Evolutionary conservation across 495 filamentous ascomycete genomes (phyloP), one percentile per base, ranked within the genome.

Genomic region (Ascobolus immersus): DNA sequence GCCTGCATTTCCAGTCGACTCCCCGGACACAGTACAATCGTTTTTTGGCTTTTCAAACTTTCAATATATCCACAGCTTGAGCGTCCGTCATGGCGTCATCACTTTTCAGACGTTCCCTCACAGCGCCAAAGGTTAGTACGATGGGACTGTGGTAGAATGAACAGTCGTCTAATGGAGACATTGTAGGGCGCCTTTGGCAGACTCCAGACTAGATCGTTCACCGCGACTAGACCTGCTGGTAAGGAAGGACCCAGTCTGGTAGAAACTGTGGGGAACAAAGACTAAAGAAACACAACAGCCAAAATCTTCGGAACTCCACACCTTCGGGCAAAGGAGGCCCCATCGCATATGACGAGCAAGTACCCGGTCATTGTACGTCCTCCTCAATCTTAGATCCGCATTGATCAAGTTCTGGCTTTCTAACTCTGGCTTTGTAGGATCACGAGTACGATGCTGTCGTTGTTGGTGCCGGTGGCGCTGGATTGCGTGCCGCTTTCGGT

Each of bases 401-500:
- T 63, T 71, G 44, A 61, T 66, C 43, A 59, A 64, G 43, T 65
- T 65, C 19, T 50, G 65, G 67, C 30, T 11, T 14, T 19, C 32
- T 30, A 5, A 35, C 47, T 19, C 45, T 40, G 27, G 21, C 28
- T 13, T 4, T 11, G 2, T 46, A 75, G 70, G 70, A 75, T 44
- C 71, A 75, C 51, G 71, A 75, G 51, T 76, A 76, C 50, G 71
- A 75, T 73, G 86, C 86, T 22, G 63, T 94, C 45, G 84, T 94
- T 33, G 77, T 94, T 39, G 84, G 84, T 51, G 84, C 84, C 41
- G 84, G 84, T 43, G 84, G 84, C 49, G 70, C 84, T 39, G 84
- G 84, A 57, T 68, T 94, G 42, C 79, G 84, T 47, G 84, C 84
- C 33, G 84, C 84, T 29, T 90, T 93, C 58, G 84, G 84, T 57